Percentiles rank a stretch among this genome's conserved stretches.
These are phyloP conservation scores for Tricholoma terreum DNA, from an alignment of 768 basidiomycete species.

Conservation along the genomic window DNA sequence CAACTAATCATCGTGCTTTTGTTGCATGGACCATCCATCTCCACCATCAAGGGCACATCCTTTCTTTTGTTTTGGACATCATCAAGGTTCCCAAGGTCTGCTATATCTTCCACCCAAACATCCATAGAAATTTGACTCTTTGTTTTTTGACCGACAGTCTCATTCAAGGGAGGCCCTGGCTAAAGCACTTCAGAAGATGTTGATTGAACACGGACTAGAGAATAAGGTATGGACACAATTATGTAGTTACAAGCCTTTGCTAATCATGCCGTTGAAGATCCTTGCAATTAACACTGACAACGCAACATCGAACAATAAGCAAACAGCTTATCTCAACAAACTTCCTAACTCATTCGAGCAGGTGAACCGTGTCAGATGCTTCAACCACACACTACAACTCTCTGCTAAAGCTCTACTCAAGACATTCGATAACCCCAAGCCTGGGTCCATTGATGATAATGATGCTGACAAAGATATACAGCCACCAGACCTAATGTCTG, in stretches of 20 bases:
- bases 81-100: conserved; percentile 24
- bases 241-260: neutral
- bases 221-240: conserved; percentile 24
- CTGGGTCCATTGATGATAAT: conserved; percentile 2
- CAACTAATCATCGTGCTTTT: no score
- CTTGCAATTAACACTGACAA: conserved; percentile 36
- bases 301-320: conserved; percentile 30
- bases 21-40: no score
- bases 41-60: conserved; percentile 18
- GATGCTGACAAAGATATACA: neutral
- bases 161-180: conserved; percentile 31
- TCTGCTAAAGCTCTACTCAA: conserved; percentile 29
- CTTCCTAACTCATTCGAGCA: conserved; percentile 18
- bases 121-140: neutral
- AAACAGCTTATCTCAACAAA: conserved; percentile 26
- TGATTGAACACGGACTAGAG: conserved; percentile 28
- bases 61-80: conserved; percentile 33
- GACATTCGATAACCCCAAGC: conserved; percentile 23
- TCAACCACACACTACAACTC: conserved; percentile 38
- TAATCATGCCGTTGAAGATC: conserved; percentile 15
- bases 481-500: neutral
- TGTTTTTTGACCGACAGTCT: conserved; percentile 9
- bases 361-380: conserved; percentile 29
- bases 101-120: neutral
- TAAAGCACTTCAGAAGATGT: conserved; percentile 20